Conservation (phyloP, 495 filamentous ascomycete species). For the Aspergillus ellipticus region DNA sequence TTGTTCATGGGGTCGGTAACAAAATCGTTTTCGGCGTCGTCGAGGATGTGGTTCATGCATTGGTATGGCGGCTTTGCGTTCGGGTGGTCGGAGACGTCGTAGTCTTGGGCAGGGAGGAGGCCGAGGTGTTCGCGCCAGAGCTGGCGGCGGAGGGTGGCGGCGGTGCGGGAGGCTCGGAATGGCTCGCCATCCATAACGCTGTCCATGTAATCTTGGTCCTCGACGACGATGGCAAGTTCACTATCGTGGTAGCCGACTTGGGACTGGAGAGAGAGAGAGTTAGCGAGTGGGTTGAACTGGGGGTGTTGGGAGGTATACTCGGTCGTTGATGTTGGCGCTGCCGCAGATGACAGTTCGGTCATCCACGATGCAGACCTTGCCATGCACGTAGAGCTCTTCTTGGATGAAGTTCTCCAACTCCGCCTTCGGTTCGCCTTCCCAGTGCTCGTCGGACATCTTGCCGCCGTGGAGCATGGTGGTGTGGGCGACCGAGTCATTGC, state of each 20-base stretch:
- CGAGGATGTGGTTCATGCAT: slow-evolving; percentile 63
- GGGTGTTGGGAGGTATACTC: slow-evolving; percentile 41
- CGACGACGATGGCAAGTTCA: slow-evolving; percentile 89
- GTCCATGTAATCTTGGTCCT: slow-evolving; percentile 71
- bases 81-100: slow-evolving; percentile 66
- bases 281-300: slow-evolving; percentile 11
- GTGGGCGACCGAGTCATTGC: slow-evolving; percentile 69
- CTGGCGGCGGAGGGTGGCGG: slow-evolving; percentile 75
- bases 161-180: slow-evolving; percentile 71
- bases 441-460: slow-evolving; percentile 63
- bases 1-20: slow-evolving; percentile 81
- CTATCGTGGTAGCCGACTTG: slow-evolving; percentile 88
- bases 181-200: slow-evolving; percentile 74
- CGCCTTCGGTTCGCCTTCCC: slow-evolving; percentile 64
- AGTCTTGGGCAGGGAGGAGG: slow-evolving; percentile 67
- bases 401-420: slow-evolving; percentile 88
- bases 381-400: slow-evolving; percentile 92
- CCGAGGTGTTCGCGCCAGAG: slow-evolving; percentile 95
- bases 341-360: slow-evolving; percentile 81
- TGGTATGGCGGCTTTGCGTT: slow-evolving; percentile 81
- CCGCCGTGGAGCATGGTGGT: slow-evolving; percentile 72
- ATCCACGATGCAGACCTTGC: slow-evolving; percentile 82
- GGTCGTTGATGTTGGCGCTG: slow-evolving; percentile 87
- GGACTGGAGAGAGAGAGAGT: slow-evolving; percentile 48
- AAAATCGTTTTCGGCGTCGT: slow-evolving; percentile 65